Percentiles rank a stretch among this genome's conserved stretches.
Conservation (phyloP, 371 early-diverging fungal genomes). For the Lichtheimia hyalospora region DNA sequence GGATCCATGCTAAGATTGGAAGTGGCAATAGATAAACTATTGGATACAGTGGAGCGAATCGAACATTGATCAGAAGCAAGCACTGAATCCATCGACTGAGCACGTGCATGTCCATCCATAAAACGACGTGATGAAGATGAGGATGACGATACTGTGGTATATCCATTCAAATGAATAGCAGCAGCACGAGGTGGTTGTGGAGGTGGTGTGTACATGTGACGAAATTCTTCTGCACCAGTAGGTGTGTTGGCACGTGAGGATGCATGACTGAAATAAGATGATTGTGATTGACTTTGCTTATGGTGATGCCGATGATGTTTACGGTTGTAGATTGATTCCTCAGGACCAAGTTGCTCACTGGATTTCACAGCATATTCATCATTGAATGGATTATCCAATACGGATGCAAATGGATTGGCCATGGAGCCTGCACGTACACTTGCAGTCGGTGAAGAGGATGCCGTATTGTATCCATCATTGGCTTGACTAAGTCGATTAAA, state of each 20-base stretch:
- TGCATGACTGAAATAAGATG: constrained; percentile 24
- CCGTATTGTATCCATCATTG: background rate
- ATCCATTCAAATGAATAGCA: background rate
- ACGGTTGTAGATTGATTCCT: constrained; percentile 1
- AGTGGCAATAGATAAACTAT: constrained; percentile 32
- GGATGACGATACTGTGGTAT: background rate
- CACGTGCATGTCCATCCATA: too few species aligned
- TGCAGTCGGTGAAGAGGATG: constrained; percentile 3
- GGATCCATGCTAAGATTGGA: constrained; percentile 30
- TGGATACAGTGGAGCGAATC: constrained; percentile 28
- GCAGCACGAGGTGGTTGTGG: background rate
- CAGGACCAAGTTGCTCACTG: background rate
- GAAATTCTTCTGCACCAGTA: constrained; percentile 9
- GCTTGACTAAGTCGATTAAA: background rate
- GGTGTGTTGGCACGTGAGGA: constrained; percentile 5
- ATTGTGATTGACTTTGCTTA: constrained; percentile 34
- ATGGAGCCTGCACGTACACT: constrained; percentile 8
- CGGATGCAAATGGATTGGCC: constrained; percentile 22
- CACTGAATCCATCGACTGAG: constrained; percentile 1
- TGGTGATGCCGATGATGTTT: constrained; percentile 13
- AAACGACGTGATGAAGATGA: too few species aligned
- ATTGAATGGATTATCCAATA: constrained; percentile 40
- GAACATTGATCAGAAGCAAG: constrained; percentile 16
- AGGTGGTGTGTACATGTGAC: constrained; percentile 5
- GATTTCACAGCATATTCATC: constrained; percentile 20